Percentiles rank a stretch among this genome's conserved stretches.
Evolutionary conservation across 345 rosid genomes (phyloP).

Genomic region (Arabidopsis arenosa): DNA sequence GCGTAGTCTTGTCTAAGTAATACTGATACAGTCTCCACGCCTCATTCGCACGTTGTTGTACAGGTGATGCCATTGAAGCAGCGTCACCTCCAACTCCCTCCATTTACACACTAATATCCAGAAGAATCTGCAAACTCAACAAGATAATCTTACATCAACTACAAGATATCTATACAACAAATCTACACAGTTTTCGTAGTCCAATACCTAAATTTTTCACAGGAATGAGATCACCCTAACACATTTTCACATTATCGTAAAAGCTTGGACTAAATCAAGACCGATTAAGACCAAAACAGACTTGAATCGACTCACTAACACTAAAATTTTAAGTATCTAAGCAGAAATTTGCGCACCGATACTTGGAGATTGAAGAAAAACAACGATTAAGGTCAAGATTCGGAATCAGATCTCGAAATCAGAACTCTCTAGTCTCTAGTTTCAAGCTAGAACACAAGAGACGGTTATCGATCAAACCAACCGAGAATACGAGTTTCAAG

Average conservation of each 20-base stretch:
- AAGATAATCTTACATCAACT: slow-evolving; percentile 17
- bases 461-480: not conserved
- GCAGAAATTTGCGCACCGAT: not conserved
- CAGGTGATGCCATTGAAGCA: slow-evolving; percentile 61
- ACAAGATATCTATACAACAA: not conserved
- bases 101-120: slow-evolving; percentile 48
- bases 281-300: not conserved
- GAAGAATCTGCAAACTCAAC: slow-evolving; percentile 46
- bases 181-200: not conserved
- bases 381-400: not conserved
- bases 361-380: not conserved
- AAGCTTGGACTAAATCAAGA: not conserved
- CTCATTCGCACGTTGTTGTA: slow-evolving; percentile 62
- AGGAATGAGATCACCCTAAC: not conserved
- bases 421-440: not conserved
- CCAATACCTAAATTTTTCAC: not conserved
- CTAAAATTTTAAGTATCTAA: not conserved
- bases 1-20: slow-evolving; percentile 82
- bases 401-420: not conserved
- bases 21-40: slow-evolving; percentile 76
- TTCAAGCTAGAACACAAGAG: no score
- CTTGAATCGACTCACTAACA: not conserved
- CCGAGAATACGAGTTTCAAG: no score
- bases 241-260: no score
- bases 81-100: slow-evolving; percentile 70